Base-by-base conservation (phyloP, 108 stramenopile species). In the Pseudonitzschia multistriata region DNA sequence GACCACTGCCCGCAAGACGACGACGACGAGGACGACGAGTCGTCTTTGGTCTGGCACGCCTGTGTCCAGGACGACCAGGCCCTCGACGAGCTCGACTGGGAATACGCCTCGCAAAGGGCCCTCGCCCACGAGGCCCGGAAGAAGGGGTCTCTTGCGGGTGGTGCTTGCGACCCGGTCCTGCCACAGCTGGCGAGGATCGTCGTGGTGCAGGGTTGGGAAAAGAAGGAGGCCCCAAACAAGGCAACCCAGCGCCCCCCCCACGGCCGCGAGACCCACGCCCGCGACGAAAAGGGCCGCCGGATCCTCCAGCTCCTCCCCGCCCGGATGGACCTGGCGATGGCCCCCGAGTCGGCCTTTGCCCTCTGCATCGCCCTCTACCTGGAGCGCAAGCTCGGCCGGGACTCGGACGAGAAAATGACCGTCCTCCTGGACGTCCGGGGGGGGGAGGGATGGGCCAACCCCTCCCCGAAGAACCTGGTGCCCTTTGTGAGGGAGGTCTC, bases 361-460 rank as follows among this genome's bases (percentile, higher is more conserved):
- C 59, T 82, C n/a, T 80, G 76, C 1, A 40, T 91, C 11, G 83
- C 85, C 22, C 74, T 88, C 25, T 91, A 78, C 55, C 53, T 91
- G 6, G 90, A 91, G 5, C 80, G 70, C 19, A 56, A 73, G 11
- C 62, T 88, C 7, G 77, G 82, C 50, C 81, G 85, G 21, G 36
- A 68, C 24, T 74, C 79, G 5, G 39, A 57, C 2, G 90, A 91
- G 54, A 79, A 81, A 71, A 48, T 87, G 22, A 81, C 74, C 11
- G 62, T 91, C 8, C 45, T 81, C 14, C 67, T 91, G 27, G 90
- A 88, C 63, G 79, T 88, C 5, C 76, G 87, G 14, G 60, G 82
- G 5, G 85, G 87, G 28, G 49, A 79, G 14, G 90, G 90, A 30
- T 91, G 87, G 87, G 77, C 83, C 3, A 91, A 91, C 62, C 84